These are phyloP conservation scores for Logfia minima DNA, from an alignment of 129 eudicot genomes.

Conservation along the genomic window DNA sequence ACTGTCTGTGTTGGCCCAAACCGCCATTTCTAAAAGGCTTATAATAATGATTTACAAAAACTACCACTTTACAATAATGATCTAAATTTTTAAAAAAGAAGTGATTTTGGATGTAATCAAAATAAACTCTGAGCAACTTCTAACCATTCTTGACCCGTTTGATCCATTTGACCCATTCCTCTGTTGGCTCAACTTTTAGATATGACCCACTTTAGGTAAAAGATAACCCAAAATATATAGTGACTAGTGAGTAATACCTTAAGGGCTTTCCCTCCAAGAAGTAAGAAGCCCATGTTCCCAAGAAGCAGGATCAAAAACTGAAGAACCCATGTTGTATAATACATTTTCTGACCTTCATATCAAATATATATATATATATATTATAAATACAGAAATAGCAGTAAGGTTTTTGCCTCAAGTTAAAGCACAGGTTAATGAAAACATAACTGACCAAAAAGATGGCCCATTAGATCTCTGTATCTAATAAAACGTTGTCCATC, in stretches of 20 bases:
- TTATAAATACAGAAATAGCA: no score
- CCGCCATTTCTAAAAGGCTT: background rate
- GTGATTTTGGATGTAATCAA: background rate
- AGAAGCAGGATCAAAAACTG: conserved; percentile 49
- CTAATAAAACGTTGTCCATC: conserved; percentile 56
- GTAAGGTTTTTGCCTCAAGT: background rate
- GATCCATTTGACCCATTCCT: background rate
- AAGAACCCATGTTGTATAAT: conserved; percentile 45
- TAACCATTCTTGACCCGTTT: background rate
- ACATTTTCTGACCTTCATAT: conserved; percentile 47
- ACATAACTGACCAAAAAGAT: conserved; percentile 41
- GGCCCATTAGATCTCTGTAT: conserved; percentile 58
- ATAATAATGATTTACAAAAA: background rate
- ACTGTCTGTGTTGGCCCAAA: background rate
- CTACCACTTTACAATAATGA: background rate
- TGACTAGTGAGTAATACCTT: conserved; percentile 36
- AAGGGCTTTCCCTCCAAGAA: conserved; percentile 56
- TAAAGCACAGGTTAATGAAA: background rate
- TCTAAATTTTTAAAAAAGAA: background rate
- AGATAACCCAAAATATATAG: background rate
- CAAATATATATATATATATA: background rate
- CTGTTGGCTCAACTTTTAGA: background rate
- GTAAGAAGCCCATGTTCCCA: conserved; percentile 57
- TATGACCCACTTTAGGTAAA: background rate
- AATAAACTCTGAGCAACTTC: background rate